Evolutionary conservation across 352 stramenopile genomes (phyloP).

Genomic region (Phytophthora constricta): DNA sequence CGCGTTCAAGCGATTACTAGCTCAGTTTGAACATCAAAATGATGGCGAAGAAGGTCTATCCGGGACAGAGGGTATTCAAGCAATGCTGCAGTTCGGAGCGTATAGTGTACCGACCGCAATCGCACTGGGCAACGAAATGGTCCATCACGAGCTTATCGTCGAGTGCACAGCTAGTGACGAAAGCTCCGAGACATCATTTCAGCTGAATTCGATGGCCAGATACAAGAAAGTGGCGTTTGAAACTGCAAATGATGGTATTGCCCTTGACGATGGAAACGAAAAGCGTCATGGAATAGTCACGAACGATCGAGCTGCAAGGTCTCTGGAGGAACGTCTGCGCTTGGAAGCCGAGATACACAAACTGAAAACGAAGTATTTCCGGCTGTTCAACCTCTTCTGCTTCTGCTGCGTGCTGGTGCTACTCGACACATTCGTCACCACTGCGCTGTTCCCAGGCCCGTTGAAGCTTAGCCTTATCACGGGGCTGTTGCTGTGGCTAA

Average conservation of each 20-base stretch:
- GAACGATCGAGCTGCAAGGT: conserved; percentile 11
- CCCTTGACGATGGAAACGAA: conserved; percentile 9
- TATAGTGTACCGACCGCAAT: conserved; percentile 53
- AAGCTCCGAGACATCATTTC: conserved; percentile 9
- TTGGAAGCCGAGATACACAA: conserved; percentile 33
- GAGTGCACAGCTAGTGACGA: conserved; percentile 19
- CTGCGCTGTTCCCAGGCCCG: conserved; percentile 32
- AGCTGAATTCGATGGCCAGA: conserved; percentile 27
- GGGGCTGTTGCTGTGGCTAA: conserved; percentile 48
- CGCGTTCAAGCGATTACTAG: conserved; percentile 21
- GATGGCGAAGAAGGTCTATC: conserved; percentile 29
- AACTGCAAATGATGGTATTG: background rate
- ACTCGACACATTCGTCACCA: conserved; percentile 37
- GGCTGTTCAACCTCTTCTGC: conserved; percentile 46
- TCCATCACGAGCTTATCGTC: conserved; percentile 39
- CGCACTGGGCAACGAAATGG: conserved; percentile 39
- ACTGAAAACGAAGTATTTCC: conserved; percentile 35
- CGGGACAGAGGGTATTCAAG: conserved; percentile 49
- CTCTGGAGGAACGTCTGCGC: conserved; percentile 26
- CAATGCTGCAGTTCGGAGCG: conserved; percentile 44
- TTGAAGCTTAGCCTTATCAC: conserved; percentile 47
- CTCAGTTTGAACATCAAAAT: conserved; percentile 17
- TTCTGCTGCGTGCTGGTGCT: conserved; percentile 46
- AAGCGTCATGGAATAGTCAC: conserved; percentile 20
- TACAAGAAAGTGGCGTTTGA: conserved; percentile 34